A percentile compares a stretch with the other conserved stretches of the same genome.
These are phyloP conservation scores for Chlamydomonas incerta DNA, from an alignment of 139 green algal species.

Conservation along the genomic window DNA sequence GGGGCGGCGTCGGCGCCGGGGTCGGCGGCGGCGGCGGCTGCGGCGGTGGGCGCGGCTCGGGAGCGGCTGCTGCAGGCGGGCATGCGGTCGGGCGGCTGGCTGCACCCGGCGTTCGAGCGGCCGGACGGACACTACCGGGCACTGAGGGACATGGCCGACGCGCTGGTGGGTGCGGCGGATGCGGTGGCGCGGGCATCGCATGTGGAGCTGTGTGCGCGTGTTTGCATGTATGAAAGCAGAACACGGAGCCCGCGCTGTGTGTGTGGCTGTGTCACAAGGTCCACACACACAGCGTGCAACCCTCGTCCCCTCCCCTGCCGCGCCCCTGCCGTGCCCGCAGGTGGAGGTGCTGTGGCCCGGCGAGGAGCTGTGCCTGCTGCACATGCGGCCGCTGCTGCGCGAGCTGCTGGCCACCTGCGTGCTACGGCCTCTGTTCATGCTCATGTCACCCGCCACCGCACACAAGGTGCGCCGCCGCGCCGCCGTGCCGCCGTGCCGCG, in stretches of 20 bases:
- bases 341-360: slow-evolving; percentile 58
- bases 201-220: too few relatives aligned
- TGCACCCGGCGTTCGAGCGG: slow-evolving; percentile 76
- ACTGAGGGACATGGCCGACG: slow-evolving; percentile 66
- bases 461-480: too few relatives aligned
- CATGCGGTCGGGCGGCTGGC: slow-evolving; percentile 11
- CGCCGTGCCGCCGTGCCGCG: too few relatives aligned
- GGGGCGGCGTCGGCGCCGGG: too few relatives aligned
- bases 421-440: slow-evolving; percentile 68
- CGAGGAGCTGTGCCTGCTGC: slow-evolving; percentile 47
- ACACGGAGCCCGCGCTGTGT: too few relatives aligned
- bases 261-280: too few relatives aligned
- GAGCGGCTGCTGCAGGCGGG: slow-evolving; percentile 16
- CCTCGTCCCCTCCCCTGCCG: not conserved
- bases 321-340: not conserved
- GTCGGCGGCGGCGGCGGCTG: not conserved
- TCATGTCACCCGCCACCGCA: slow-evolving; percentile 64
- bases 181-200: too few relatives aligned
- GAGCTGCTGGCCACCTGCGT: slow-evolving; percentile 77
- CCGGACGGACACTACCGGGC: slow-evolving; percentile 65
- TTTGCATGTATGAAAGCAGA: too few relatives aligned
- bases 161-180: slow-evolving; percentile 45
- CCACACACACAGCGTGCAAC: too few relatives aligned
- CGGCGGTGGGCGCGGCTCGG: not conserved
- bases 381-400: slow-evolving; percentile 59